Evolutionary conservation across 352 stramenopile species (phyloP).

Genomic region (Phytophthora meadii): DNA sequence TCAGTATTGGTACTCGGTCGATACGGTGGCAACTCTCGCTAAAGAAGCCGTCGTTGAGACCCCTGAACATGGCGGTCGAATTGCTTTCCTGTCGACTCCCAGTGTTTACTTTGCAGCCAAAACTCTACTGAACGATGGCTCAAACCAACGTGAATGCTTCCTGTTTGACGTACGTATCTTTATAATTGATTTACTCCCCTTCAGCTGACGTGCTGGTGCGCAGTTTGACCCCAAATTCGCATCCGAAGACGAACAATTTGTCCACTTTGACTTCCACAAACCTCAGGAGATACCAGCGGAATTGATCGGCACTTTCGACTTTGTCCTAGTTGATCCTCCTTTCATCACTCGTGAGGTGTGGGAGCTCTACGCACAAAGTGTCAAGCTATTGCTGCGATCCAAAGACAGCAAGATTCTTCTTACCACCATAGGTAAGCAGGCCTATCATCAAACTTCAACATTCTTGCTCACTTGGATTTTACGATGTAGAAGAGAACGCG

Average conservation of each 20-base stretch:
- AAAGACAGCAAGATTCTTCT: slow-evolving; percentile 80
- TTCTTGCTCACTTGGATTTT: too few relatives aligned
- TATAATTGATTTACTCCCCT: neutral
- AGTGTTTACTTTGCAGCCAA: slow-evolving; percentile 94
- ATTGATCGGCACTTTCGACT: slow-evolving; percentile 82
- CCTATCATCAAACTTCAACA: neutral
- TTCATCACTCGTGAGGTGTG: slow-evolving; percentile 96
- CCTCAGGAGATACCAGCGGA: slow-evolving; percentile 66
- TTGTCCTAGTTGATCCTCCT: slow-evolving; percentile 94
- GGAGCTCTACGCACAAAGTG: slow-evolving; percentile 84
- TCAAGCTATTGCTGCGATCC: slow-evolving; percentile 65
- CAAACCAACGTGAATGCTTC: slow-evolving; percentile 55
- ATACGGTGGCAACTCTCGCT: slow-evolving; percentile 86
- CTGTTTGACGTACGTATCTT: slow-evolving; percentile 88
- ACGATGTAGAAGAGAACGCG: slow-evolving; percentile 86
- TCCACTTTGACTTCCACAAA: slow-evolving; percentile 93
- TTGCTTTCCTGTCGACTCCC: slow-evolving; percentile 95
- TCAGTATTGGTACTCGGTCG: slow-evolving; percentile 95
- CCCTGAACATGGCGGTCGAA: slow-evolving; percentile 28
- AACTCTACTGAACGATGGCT: slow-evolving; percentile 30
- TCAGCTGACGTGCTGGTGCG: neutral
- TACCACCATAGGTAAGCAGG: slow-evolving; percentile 86
- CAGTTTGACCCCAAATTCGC: slow-evolving; percentile 90
- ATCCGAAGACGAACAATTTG: slow-evolving; percentile 63
- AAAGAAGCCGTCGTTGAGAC: slow-evolving; percentile 71